Conservation (phyloP, 1,284 basidiomycete genomes). For the Microbotryum scabiosae region DNA sequence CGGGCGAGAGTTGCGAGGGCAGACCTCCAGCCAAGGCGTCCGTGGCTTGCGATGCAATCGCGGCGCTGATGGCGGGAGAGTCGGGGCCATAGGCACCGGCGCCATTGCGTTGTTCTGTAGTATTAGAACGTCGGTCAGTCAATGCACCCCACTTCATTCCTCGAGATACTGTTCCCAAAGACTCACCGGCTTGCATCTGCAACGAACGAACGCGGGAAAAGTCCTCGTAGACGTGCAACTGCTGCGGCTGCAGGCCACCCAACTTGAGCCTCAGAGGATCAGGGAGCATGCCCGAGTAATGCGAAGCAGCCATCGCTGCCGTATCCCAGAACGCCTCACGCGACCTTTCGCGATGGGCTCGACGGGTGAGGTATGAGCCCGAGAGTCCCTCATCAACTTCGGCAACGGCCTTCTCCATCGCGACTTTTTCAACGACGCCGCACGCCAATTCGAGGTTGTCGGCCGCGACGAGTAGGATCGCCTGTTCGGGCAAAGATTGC, state of each 20-base stretch:
- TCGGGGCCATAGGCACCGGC: slow-evolving; percentile 11
- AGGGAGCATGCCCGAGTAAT: slow-evolving; percentile 71
- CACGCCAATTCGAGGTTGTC: slow-evolving; percentile 95
- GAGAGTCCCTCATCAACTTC: slow-evolving; percentile 90
- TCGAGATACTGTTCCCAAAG: not conserved
- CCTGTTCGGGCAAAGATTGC: slow-evolving; percentile 47
- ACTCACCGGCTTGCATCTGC: slow-evolving; percentile 9
- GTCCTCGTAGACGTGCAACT: slow-evolving; percentile 90
- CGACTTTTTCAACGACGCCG: slow-evolving; percentile 89
- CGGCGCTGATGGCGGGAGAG: slow-evolving; percentile 23
- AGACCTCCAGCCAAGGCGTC: slow-evolving; percentile 12
- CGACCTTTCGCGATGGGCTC: slow-evolving; percentile 75
- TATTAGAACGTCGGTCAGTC: not conserved
- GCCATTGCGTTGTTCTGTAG: slow-evolving; percentile 24
- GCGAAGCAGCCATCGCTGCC: slow-evolving; percentile 55
- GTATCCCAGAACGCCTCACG: slow-evolving; percentile 82
- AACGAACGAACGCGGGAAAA: slow-evolving; percentile 48
- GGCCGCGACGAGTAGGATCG: slow-evolving; percentile 69
- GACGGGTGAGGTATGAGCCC: slow-evolving; percentile 69
- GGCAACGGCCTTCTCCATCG: slow-evolving; percentile 91
- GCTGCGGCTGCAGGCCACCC: slow-evolving; percentile 69
- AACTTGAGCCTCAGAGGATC: slow-evolving; percentile 80
- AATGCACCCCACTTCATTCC: not conserved
- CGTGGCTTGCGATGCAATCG: slow-evolving; percentile 7
- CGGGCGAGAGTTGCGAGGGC: slow-evolving; percentile 21